Evolutionary conservation across 2,329 filamentous ascomycete species (phyloP).

Genomic region (Colletotrichum camelliae): DNA sequence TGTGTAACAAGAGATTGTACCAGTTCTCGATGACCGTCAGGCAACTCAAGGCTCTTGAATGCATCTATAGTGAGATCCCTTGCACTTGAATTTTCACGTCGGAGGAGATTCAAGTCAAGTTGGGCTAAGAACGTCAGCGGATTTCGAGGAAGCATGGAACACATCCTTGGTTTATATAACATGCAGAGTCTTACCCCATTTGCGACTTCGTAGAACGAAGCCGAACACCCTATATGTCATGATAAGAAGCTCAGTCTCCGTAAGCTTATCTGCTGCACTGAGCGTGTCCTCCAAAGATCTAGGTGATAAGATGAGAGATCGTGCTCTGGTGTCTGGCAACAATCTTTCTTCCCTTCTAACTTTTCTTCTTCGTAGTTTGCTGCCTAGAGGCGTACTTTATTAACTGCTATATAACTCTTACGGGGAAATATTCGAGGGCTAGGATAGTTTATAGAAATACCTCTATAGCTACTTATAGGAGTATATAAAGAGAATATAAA

Average conservation of each 20-base stretch:
- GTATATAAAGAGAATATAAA: too few species aligned
- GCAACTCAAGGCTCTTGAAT: neutral
- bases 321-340: fast-evolving
- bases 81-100: neutral
- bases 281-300: neutral
- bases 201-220: neutral
- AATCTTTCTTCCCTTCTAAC: too few species aligned
- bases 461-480: too few species aligned
- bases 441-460: too few species aligned
- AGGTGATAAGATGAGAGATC: fast-evolving
- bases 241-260: neutral
- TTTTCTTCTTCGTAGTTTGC: too few species aligned
- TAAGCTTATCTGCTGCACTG: neutral
- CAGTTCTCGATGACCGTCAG: neutral
- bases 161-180: too few species aligned
- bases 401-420: too few species aligned
- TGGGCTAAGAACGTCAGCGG: neutral
- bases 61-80: neutral
- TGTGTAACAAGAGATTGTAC: neutral
- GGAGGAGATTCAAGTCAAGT: neutral
- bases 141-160: too few species aligned
- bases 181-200: neutral
- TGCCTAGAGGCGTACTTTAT: too few species aligned
- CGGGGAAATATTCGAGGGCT: too few species aligned
- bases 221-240: neutral